Percentiles rank a stretch among this genome's conserved stretches.
Evolutionary conservation across 75 land plant species (phyloP).

Genomic region (Sequoiadendron giganteum): DNA sequence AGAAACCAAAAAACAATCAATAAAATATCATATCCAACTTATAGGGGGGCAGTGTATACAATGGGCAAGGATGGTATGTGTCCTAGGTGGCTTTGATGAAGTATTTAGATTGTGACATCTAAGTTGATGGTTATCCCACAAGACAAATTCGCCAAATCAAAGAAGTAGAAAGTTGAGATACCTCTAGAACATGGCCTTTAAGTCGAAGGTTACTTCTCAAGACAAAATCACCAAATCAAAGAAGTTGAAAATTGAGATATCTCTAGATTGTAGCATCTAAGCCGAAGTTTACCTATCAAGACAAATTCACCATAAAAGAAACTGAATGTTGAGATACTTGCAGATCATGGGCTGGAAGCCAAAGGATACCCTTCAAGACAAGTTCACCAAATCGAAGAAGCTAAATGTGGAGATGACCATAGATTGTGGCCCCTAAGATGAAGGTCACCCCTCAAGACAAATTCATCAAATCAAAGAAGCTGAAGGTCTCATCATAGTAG

Average conservation of each 20-base stretch:
- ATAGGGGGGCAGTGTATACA: too few relatives aligned
- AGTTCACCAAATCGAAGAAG: background rate
- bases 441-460: too few relatives aligned
- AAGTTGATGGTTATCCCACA: background rate
- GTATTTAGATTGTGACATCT: too few relatives aligned
- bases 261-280: background rate
- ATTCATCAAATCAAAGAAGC: too few relatives aligned
- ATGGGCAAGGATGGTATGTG: too few relatives aligned
- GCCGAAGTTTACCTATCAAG: background rate
- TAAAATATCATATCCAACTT: too few relatives aligned
- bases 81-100: too few relatives aligned
- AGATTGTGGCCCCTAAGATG: too few relatives aligned
- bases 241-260: background rate
- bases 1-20: too few relatives aligned
- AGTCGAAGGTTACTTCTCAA: background rate
- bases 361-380: background rate
- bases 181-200: background rate
- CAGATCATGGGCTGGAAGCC: background rate
- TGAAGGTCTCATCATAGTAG: too few relatives aligned
- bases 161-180: background rate
- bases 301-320: background rate
- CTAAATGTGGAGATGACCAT: background rate
- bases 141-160: background rate
- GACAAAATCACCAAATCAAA: background rate
- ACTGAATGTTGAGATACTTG: background rate